Base-by-base conservation (phyloP, 768 basidiomycete genomes). In the Cystoderma amianthinum region DNA sequence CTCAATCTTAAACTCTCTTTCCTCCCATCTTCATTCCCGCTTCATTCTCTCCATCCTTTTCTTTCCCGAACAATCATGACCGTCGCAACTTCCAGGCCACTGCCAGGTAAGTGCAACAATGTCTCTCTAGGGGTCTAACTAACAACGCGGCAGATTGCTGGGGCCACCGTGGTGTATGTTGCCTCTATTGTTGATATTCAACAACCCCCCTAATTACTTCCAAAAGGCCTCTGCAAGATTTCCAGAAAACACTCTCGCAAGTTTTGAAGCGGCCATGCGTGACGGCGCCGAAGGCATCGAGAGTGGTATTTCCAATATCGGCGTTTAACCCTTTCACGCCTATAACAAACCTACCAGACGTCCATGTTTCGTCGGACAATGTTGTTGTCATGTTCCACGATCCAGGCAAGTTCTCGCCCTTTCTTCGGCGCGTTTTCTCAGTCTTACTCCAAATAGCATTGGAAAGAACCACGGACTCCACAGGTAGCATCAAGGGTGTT, bases 281-380 rank as follows among this genome's bases (percentile, higher is more conserved):
- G 93, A 96, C 67, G 95, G 95, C 45, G 85, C 92, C 35, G 92
- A 99, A 59, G 94, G 74, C 52, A 95, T 99, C 55, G 95, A 99
- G 76, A 93, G 89, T 60, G 94, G 95, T 96, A 93, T 66, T 79
- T 65, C 68, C 48, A 52, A 47, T 38, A 41, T 41, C 48, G 57
- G 55, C 58, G 52, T 57, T 61, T 60, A 53, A 52, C 48, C 41
- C 52, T 65, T 45, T 48, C 49, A 51, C 48, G 47, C 62, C 63
- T 70, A 64, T 80, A 70, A 82, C 77, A 60, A 57, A 52, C 54
- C 53, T 65, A 59, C 52, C 77, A 95, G 94, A 96, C 78, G 91
- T 97, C 54, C 94, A 97, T 63, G 84, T 95, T 53, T 90, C 94
- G 24, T 64, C 67, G 48, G 95, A 99, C 61, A 74, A 80, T 55